Percentiles rank a stretch among this genome's conserved stretches.
Evolutionary conservation across 2,329 filamentous ascomycete species (phyloP).

Genomic region (Penicillium digitatum): DNA sequence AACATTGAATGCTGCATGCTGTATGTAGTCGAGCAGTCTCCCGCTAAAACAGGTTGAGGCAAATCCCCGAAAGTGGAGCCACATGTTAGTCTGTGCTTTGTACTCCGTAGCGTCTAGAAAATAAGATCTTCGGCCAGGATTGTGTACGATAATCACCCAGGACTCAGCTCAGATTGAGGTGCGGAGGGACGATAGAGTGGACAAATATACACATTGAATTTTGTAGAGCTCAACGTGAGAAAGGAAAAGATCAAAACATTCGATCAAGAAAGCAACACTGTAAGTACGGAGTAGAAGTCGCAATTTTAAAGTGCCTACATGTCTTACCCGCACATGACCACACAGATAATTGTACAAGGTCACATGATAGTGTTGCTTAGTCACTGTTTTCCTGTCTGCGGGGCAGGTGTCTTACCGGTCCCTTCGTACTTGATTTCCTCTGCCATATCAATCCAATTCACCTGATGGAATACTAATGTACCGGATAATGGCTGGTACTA

Average conservation of each 20-base stretch:
- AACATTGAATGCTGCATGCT: no score
- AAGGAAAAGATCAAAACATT: not conserved
- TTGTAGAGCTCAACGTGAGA: not conserved
- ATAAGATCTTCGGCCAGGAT: not conserved
- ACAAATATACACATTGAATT: not conserved
- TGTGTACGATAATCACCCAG: not conserved
- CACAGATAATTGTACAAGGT: not conserved
- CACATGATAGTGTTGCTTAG: not conserved
- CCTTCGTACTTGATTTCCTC: no score
- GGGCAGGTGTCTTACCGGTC: no score
- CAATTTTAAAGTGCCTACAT: not conserved
- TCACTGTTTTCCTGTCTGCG: not conserved
- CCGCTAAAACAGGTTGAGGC: slow-evolving; percentile 3
- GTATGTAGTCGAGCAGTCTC: not conserved
- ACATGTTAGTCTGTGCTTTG: not conserved
- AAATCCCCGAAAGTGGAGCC: slow-evolving; percentile 12
- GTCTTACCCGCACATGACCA: not conserved
- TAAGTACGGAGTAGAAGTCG: not conserved
- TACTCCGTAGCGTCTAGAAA: not conserved
- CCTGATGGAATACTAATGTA: no score
- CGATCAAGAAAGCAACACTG: not conserved
- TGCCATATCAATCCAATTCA: no score
- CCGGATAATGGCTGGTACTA: no score
- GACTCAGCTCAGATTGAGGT: not conserved
- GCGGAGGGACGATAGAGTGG: not conserved